Evolutionary conservation across 2,329 filamentous ascomycete species (phyloP).

Genomic region (Zasmidium angulare): DNA sequence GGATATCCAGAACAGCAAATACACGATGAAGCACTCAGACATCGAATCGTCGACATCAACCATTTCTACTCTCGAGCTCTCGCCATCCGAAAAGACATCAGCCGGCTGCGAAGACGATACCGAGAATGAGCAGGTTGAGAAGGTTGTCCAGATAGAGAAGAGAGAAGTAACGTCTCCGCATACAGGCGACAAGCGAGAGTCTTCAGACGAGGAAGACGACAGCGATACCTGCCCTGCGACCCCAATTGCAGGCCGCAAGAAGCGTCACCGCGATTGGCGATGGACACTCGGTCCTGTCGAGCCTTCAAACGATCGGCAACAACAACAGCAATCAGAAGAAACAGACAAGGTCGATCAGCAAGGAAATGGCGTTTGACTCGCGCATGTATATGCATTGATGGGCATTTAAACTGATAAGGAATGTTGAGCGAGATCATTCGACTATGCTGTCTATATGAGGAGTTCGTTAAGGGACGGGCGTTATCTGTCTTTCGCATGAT

Average conservation of each 20-base stretch:
- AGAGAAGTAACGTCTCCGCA: conserved; percentile 17
- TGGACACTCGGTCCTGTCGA: conserved; percentile 49
- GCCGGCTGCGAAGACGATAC: conserved; percentile 2
- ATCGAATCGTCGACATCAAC: conserved; percentile 43
- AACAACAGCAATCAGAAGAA: not conserved
- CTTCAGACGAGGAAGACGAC: conserved; percentile 49
- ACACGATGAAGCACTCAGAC: conserved; percentile 58
- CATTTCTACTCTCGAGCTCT: conserved; percentile 30
- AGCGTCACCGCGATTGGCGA: conserved; percentile 56
- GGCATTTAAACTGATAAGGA: not conserved
- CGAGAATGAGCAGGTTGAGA: not conserved
- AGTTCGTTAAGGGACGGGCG: not conserved
- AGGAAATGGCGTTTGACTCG: not conserved
- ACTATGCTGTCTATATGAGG: not conserved
- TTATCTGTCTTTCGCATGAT: not conserved
- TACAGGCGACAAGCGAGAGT: conserved; percentile 45
- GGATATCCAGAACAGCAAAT: conserved; percentile 57
- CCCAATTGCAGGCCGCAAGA: conserved; percentile 53
- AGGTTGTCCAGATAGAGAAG: not conserved
- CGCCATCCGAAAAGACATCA: conserved; percentile 17
- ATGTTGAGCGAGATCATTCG: not conserved
- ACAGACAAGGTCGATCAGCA: not conserved
- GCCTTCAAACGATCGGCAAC: not conserved
- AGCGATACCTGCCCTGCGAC: conserved; percentile 51
- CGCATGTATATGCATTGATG: not conserved